Conservation (phyloP, 2,329 filamentous ascomycete genomes). For the Basipetospora sp. region DNA sequence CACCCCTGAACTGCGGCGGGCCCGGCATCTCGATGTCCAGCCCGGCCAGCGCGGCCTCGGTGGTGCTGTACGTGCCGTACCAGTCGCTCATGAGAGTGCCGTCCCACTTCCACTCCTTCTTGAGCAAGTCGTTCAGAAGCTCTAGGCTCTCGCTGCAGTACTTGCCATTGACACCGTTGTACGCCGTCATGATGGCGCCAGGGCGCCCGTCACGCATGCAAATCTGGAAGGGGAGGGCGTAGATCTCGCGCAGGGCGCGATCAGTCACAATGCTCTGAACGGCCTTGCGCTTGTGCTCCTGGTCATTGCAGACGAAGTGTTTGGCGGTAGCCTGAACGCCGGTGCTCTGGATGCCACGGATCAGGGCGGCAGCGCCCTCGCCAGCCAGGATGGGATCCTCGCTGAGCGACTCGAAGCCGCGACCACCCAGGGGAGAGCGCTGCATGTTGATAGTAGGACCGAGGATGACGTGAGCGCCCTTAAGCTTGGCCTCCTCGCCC, state of each 20-base stretch:
- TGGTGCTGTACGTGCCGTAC: slow-evolving; percentile 42
- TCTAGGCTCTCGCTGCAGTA: slow-evolving; percentile 39
- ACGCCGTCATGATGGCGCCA: slow-evolving; percentile 42
- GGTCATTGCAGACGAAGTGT: slow-evolving; percentile 48
- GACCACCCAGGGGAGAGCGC: slow-evolving; percentile 42
- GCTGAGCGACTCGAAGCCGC: slow-evolving; percentile 44
- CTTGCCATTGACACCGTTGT: slow-evolving; percentile 43
- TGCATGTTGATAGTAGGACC: slow-evolving; percentile 52
- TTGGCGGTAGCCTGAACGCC: slow-evolving; percentile 44
- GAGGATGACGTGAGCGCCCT: slow-evolving; percentile 43
- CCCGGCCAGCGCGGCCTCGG: slow-evolving; percentile 34
- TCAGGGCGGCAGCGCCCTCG: slow-evolving; percentile 35
- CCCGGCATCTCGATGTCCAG: slow-evolving; percentile 48
- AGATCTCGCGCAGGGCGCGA: slow-evolving; percentile 43
- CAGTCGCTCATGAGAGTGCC: slow-evolving; percentile 47
- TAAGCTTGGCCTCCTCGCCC: slow-evolving; percentile 38
- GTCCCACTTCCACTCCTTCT: slow-evolving; percentile 43
- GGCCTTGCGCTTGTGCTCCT: slow-evolving; percentile 42
- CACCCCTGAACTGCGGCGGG: slow-evolving; percentile 35
- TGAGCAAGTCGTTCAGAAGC: slow-evolving; percentile 34
- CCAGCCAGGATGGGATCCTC: slow-evolving; percentile 45
- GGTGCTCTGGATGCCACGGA: slow-evolving; percentile 40
- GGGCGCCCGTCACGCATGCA: slow-evolving; percentile 36
- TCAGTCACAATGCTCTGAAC: slow-evolving; percentile 40
- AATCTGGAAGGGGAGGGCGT: slow-evolving; percentile 43